Conservation (phyloP, 441 rosid genomes). For the Erodium trifolium region DNA sequence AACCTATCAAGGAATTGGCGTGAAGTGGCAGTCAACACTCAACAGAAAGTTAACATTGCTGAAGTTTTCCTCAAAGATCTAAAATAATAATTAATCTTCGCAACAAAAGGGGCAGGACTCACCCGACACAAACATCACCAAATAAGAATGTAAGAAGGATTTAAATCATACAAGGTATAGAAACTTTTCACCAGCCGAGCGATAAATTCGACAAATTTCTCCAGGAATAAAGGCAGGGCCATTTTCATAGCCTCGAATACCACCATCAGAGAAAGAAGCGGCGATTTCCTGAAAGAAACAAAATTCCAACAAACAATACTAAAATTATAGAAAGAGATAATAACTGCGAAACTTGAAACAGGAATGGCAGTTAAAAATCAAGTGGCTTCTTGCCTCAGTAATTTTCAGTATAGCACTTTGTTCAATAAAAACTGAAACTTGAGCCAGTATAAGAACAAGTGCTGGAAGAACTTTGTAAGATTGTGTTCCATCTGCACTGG, state of each 20-base stretch:
- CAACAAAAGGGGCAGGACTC: neutral
- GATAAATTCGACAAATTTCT: constrained; percentile 74
- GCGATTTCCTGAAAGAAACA: constrained; percentile 65
- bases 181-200: constrained; percentile 72
- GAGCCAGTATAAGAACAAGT: constrained; percentile 78
- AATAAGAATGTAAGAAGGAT: constrained; percentile 8
- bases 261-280: constrained; percentile 73
- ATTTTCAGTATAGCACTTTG: constrained; percentile 81
- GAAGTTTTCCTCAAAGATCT: neutral
- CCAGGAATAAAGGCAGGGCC: constrained; percentile 88
- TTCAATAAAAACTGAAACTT: constrained; percentile 78
- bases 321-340: constrained; percentile 13
- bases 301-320: constrained; percentile 16
- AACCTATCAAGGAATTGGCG: neutral
- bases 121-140: neutral
- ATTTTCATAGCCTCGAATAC: constrained; percentile 47
- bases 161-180: constrained; percentile 61
- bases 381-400: constrained; percentile 58
- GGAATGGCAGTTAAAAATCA: constrained; percentile 12
- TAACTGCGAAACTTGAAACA: constrained; percentile 5
- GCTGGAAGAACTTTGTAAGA: constrained; percentile 57
- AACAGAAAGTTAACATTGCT: neutral
- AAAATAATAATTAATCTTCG: neutral
- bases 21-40: neutral
- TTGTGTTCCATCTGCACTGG: constrained; percentile 36